Evolutionary conservation across 768 basidiomycete species (phyloP).

Genomic region (Udeniomyces megalosporus): DNA sequence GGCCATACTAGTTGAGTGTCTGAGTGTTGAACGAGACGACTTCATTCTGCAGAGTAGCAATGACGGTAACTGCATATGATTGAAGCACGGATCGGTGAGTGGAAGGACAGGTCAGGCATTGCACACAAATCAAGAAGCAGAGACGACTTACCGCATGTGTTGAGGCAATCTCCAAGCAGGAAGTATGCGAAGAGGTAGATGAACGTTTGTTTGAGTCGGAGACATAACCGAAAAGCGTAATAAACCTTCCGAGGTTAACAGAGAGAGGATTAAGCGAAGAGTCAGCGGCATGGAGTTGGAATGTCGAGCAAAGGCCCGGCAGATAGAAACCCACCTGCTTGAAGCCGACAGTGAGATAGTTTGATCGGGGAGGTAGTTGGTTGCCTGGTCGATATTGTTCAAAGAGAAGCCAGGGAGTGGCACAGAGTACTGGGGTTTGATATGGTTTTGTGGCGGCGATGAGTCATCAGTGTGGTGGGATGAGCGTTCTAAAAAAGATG

Average conservation of each 20-base stretch:
- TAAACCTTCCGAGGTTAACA: no score
- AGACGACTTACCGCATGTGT: no score
- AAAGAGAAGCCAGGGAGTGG: slow-evolving; percentile 66
- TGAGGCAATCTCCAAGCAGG: slow-evolving; percentile 60
- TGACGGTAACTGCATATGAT: slow-evolving; percentile 60
- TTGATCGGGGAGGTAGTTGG: slow-evolving; percentile 41
- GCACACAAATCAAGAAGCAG: no score
- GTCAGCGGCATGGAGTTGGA: no score
- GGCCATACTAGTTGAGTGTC: slow-evolving; percentile 53
- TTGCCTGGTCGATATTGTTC: slow-evolving; percentile 61
- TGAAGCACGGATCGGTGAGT: no score
- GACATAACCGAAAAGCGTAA: slow-evolving; percentile 46
- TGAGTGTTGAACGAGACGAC: slow-evolving; percentile 56
- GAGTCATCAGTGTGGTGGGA: no score
- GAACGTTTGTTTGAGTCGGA: slow-evolving; percentile 55
- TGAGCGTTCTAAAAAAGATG: no score
- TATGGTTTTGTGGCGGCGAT: no score
- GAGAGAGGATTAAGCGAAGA: no score
- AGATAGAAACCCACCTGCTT: slow-evolving; percentile 32
- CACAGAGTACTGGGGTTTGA: slow-evolving; percentile 63
- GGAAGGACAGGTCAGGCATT: no score
- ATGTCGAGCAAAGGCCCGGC: no score
- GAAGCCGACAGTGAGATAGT: slow-evolving; percentile 48
- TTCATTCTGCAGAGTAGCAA: slow-evolving; percentile 58
- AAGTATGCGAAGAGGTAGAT: slow-evolving; percentile 60